These are phyloP conservation scores for Crepidotus variabilis DNA, from an alignment of 768 basidiomycete genomes.

Conservation along the genomic window DNA sequence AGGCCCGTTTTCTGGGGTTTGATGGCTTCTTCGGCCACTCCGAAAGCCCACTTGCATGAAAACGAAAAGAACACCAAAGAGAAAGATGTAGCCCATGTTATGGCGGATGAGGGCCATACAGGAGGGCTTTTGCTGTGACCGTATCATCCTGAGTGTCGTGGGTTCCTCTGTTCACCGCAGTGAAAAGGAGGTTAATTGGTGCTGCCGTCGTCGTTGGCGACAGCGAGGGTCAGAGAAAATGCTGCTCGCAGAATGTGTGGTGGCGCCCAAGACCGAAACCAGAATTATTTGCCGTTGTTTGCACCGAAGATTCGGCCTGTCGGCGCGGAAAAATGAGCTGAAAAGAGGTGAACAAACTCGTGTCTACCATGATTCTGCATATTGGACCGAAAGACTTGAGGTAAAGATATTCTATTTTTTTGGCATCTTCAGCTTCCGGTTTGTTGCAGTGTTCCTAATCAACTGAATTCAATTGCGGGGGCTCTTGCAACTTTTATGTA, in stretches of 20 bases:
- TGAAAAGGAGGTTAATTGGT: not conserved
- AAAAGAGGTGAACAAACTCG: too few relatives aligned
- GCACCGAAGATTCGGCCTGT: too few relatives aligned
- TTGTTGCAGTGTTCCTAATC: too few relatives aligned
- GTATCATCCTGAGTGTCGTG: slow-evolving; percentile 8
- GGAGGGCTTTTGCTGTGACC: slow-evolving; percentile 15
- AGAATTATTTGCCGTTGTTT: not conserved
- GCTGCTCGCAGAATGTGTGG: not conserved
- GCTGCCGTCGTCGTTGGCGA: not conserved
- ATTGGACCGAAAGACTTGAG: too few relatives aligned
- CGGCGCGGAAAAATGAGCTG: too few relatives aligned
- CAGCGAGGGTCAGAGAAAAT: not conserved
- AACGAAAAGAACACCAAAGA: slow-evolving; percentile 36
- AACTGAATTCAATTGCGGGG: too few relatives aligned
- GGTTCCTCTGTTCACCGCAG: not conserved
- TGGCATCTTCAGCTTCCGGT: too few relatives aligned
- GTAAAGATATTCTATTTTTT: too few relatives aligned
- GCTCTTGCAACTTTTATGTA: too few relatives aligned
- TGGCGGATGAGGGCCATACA: slow-evolving; percentile 16
- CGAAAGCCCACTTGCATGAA: slow-evolving; percentile 51
- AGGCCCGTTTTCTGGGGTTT: slow-evolving; percentile 14
- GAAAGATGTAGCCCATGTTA: slow-evolving; percentile 37
- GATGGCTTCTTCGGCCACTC: slow-evolving; percentile 28
- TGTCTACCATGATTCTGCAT: too few relatives aligned
- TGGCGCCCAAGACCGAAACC: not conserved